phyloP scores from a whole-genome alignment of 2,329 filamentous ascomycete genomes.

The Xenoacremonium recifei region DNA sequence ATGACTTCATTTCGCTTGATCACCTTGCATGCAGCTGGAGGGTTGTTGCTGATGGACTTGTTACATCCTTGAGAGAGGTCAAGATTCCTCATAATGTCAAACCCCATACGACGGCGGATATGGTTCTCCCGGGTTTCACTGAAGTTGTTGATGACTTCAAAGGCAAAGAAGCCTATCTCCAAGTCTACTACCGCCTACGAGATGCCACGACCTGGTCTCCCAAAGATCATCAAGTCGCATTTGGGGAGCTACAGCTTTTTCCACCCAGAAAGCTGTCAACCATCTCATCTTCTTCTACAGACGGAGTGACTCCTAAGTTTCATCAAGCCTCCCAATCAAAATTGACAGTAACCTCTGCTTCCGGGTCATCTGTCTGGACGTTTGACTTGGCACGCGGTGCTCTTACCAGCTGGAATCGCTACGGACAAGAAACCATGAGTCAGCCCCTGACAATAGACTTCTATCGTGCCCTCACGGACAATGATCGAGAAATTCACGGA shows the following conservation, averaged over 20 bases:
- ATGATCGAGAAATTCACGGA: slow-evolving; percentile 58
- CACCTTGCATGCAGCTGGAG: slow-evolving; percentile 29
- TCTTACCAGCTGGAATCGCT: slow-evolving; percentile 30
- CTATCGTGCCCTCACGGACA: slow-evolving; percentile 58
- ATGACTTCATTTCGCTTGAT: slow-evolving; percentile 46
- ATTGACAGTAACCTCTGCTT: not conserved
- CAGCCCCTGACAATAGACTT: slow-evolving; percentile 53
- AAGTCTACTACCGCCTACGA: slow-evolving; percentile 38
- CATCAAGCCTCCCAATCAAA: slow-evolving; percentile 16
- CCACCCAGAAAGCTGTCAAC: no score
- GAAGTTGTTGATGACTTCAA: not conserved
- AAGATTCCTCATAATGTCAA: no score
- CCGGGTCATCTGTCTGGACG: not conserved
- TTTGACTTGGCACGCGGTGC: not conserved
- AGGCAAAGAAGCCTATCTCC: not conserved
- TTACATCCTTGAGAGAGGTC: no score
- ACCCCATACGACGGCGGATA: no score
- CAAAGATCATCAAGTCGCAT: slow-evolving; percentile 50
- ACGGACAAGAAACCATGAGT: slow-evolving; percentile 63
- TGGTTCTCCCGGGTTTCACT: not conserved
- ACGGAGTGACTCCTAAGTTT: no score
- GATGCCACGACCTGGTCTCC: slow-evolving; percentile 49
- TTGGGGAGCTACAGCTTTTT: slow-evolving; percentile 46
- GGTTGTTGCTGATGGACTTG: not conserved
- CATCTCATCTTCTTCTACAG: no score